Percentiles rank a stretch among this genome's conserved stretches.
These are phyloP conservation scores for Boletellus ananiceps DNA, from an alignment of 768 basidiomycete species.

Conservation along the genomic window DNA sequence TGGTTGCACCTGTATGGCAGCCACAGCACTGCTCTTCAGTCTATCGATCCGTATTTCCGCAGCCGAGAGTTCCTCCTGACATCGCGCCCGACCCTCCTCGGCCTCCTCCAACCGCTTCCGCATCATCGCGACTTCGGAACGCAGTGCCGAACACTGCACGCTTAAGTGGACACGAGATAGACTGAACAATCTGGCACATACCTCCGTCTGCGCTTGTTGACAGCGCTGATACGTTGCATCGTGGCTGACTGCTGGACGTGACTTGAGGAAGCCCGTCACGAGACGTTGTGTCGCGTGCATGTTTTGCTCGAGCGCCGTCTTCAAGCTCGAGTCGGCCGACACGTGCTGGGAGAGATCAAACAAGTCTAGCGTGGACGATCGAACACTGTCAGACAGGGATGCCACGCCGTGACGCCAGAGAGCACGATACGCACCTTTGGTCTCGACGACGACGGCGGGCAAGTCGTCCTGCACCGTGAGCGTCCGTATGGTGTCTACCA, in stretches of 20 bases:
- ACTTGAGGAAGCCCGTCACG: slow-evolving; percentile 50
- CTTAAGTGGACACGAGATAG: slow-evolving; percentile 9
- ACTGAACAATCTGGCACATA: slow-evolving; percentile 27
- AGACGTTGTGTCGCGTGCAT: slow-evolving; percentile 56
- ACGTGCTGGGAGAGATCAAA: slow-evolving; percentile 33
- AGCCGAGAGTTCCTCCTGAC: slow-evolving; percentile 46
- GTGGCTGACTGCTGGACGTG: slow-evolving; percentile 30
- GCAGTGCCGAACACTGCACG: slow-evolving; percentile 51
- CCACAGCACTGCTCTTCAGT: slow-evolving; percentile 49
- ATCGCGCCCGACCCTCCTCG: slow-evolving; percentile 44
- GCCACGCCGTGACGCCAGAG: not conserved
- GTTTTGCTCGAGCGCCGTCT: slow-evolving; percentile 48
- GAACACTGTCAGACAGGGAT: not conserved
- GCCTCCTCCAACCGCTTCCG: slow-evolving; percentile 47
- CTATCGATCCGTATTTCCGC: slow-evolving; percentile 64
- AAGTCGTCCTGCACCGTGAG: slow-evolving; percentile 51
- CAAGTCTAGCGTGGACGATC: slow-evolving; percentile 19
- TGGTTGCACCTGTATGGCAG: slow-evolving; percentile 40
- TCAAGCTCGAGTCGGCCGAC: slow-evolving; percentile 28
- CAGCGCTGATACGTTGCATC: slow-evolving; percentile 42
- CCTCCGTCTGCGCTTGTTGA: slow-evolving; percentile 58
- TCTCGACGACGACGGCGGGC: slow-evolving; percentile 38
- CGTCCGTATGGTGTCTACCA: slow-evolving; percentile 62
- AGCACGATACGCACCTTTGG: slow-evolving; percentile 33
- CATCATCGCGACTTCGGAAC: slow-evolving; percentile 52